phyloP scores from a whole-genome alignment of 768 basidiomycete species.

The Pulveroboletus frians region DNA sequence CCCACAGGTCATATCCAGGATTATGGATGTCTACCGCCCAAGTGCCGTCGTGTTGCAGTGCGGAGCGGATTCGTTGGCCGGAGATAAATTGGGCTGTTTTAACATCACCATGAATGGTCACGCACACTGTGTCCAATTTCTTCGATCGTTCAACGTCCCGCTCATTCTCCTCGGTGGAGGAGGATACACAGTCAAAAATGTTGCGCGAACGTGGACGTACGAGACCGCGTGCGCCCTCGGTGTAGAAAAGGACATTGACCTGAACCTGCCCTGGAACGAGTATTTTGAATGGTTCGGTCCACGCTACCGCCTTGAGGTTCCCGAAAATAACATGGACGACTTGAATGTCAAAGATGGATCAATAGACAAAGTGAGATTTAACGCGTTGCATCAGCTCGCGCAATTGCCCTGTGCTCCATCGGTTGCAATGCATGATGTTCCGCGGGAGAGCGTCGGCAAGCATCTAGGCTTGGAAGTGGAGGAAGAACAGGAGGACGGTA shows the following conservation, averaged over 20 bases:
- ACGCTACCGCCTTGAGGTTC: constrained; percentile 87
- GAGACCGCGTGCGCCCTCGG: constrained; percentile 96
- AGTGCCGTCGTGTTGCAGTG: constrained; percentile 89
- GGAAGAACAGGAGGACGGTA: constrained; percentile 34
- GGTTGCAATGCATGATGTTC: constrained; percentile 80
- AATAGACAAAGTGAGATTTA: constrained; percentile 72
- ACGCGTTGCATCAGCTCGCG: constrained; percentile 50
- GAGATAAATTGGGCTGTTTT: constrained; percentile 94
- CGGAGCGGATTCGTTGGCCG: constrained; percentile 91
- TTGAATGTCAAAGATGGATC: constrained; percentile 78
- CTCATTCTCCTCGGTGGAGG: constrained; percentile 92
- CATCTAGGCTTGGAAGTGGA: constrained; percentile 56
- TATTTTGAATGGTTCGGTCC: constrained; percentile 99
- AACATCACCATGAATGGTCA: constrained; percentile 96
- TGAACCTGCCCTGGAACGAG: constrained; percentile 77
- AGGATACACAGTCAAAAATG: constrained; percentile 96
- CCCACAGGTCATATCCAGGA: constrained; percentile 68
- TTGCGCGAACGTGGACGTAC: constrained; percentile 91
- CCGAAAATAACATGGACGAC: constrained; percentile 92
- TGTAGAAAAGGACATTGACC: constrained; percentile 69
- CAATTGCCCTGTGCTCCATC: constrained; percentile 74
- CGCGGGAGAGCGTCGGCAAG: constrained; percentile 57
- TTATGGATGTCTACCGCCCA: constrained; percentile 85
- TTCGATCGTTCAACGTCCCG: constrained; percentile 78
- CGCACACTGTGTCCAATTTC: constrained; percentile 83